A percentile compares a stretch with the other conserved stretches of the same genome.
These are phyloP conservation scores for Parastagonospora avenae DNA, from an alignment of 2,329 filamentous ascomycete genomes.

Conservation along the genomic window DNA sequence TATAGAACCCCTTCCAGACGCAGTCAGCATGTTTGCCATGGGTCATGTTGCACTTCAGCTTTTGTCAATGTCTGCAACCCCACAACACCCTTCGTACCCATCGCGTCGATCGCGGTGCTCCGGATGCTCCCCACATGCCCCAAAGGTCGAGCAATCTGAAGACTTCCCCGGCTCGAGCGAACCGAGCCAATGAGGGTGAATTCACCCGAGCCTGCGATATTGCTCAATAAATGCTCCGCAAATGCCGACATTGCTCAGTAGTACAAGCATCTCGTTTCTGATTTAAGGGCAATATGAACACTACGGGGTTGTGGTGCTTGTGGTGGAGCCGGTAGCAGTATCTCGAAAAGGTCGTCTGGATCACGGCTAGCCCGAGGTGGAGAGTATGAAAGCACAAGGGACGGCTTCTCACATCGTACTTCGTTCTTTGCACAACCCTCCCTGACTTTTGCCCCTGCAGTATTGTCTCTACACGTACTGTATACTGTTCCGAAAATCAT, in stretches of 20 bases:
- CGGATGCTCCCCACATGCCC: background rate
- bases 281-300: slow-evolving; percentile 1
- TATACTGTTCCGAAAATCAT: background rate
- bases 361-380: background rate
- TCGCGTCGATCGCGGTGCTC: slow-evolving; percentile 1
- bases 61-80: background rate
- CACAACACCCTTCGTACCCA: background rate
- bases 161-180: background rate
- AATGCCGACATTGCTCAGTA: slow-evolving; percentile 1
- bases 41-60: background rate
- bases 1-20: slow-evolving; percentile 4
- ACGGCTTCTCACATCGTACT: background rate
- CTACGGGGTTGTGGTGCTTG: background rate
- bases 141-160: slow-evolving; percentile 1
- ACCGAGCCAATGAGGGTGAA: slow-evolving; percentile 3
- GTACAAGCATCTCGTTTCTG: background rate
- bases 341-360: background rate
- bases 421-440: background rate
- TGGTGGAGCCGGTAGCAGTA: background rate
- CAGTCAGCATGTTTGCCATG: background rate
- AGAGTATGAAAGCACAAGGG: slow-evolving; percentile 2
- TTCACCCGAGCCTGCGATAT: slow-evolving; percentile 1
- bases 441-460: background rate
- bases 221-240: slow-evolving; percentile 2
- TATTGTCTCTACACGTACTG: background rate